A percentile compares a stretch with the other conserved stretches of the same genome.
These are phyloP conservation scores for Fusarium succisae DNA, from an alignment of 2,329 filamentous ascomycete species.

Conservation along the genomic window DNA sequence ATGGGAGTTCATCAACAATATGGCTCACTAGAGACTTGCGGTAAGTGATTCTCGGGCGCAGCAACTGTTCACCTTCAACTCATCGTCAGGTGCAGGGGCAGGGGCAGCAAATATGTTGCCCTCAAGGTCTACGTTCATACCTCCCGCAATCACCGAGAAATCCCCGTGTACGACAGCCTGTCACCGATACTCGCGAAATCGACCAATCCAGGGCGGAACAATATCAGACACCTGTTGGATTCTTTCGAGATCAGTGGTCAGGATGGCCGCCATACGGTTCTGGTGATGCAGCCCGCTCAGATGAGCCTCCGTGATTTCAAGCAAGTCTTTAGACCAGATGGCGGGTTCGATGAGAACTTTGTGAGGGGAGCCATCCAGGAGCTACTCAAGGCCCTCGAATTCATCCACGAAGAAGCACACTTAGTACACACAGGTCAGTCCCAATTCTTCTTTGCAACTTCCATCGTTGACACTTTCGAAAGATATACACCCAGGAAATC, in stretches of 20 bases:
- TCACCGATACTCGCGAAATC: not conserved
- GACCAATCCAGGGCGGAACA: not conserved
- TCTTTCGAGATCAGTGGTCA: conserved; percentile 34
- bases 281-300: conserved; percentile 41
- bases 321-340: conserved; percentile 36
- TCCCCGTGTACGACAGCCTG: conserved; percentile 20
- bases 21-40: conserved; percentile 39
- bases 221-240: conserved; percentile 31
- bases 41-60: too few relatives aligned
- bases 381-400: conserved; percentile 48
- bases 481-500: conserved; percentile 43
- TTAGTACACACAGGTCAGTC: conserved; percentile 46
- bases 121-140: conserved; percentile 46
- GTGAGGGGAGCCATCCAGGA: conserved; percentile 45
- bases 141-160: conserved; percentile 34
- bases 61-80: too few relatives aligned
- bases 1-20: conserved; percentile 52
- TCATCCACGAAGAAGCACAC: conserved; percentile 47
- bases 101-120: conserved; percentile 13
- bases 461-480: not conserved
- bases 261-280: conserved; percentile 31
- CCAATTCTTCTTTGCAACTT: too few relatives aligned
- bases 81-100: too few relatives aligned
- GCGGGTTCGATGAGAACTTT: conserved; percentile 38
- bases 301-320: conserved; percentile 48